Percentiles rank a stretch among this genome's conserved stretches.
These are phyloP conservation scores for Mucor piriformis DNA, from an alignment of 371 early-diverging fungal genomes.

Conservation along the genomic window DNA sequence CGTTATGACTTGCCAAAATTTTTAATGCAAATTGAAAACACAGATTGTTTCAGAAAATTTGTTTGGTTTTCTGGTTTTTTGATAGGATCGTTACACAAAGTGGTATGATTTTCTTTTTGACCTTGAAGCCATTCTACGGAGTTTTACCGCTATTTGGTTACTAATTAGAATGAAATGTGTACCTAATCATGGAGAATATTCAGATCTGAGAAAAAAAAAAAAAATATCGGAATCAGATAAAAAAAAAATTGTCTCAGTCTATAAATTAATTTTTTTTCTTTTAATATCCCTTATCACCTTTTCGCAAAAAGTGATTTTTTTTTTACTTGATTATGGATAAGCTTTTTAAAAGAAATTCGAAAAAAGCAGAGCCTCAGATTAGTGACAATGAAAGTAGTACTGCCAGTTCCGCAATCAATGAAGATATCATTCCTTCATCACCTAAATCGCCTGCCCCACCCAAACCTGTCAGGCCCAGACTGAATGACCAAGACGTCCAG, in stretches of 20 bases:
- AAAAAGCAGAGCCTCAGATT: background rate
- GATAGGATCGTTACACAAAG: background rate
- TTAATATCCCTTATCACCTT: background rate
- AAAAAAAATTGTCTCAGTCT: background rate
- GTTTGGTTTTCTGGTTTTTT: background rate
- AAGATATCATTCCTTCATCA: background rate
- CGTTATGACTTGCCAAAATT: no score
- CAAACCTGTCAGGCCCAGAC: background rate
- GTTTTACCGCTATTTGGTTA: background rate
- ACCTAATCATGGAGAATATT: no score
- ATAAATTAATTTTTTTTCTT: background rate
- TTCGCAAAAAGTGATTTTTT: background rate
- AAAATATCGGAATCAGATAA: no score
- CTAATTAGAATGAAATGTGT: background rate
- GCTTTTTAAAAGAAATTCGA: conserved; percentile 1
- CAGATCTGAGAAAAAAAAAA: no score
- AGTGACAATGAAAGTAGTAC: conserved; percentile 5
- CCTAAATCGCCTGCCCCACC: background rate
- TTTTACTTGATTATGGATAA: background rate
- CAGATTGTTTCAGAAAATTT: background rate
- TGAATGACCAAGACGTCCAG: background rate
- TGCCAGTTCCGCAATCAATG: conserved; percentile 1
- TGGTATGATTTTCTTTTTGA: background rate
- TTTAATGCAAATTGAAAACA: no score
- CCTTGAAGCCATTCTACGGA: background rate